Conservation (phyloP, 2,329 filamentous ascomycete genomes). For the Celoporthe dispersa region DNA sequence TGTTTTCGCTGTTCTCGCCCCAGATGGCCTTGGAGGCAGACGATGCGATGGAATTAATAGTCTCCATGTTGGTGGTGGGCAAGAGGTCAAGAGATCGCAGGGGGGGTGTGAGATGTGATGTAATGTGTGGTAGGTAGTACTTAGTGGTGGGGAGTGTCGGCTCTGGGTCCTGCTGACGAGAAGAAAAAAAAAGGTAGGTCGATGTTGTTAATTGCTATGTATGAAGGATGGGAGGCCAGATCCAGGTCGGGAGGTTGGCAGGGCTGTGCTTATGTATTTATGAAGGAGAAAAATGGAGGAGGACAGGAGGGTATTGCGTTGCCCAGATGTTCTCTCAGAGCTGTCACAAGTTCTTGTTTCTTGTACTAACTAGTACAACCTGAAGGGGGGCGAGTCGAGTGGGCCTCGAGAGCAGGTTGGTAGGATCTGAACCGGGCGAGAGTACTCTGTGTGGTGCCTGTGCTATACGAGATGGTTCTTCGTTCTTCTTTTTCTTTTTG, state of each 20-base stretch:
- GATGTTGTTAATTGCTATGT: neutral
- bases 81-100: neutral
- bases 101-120: slow-evolving; percentile 14
- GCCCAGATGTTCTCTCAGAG: neutral
- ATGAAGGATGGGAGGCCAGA: slow-evolving; percentile 3
- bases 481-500: neutral
- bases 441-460: neutral
- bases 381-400: neutral
- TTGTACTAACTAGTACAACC: slow-evolving; percentile 5
- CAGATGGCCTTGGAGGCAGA: slow-evolving; percentile 54
- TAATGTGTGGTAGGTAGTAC: neutral
- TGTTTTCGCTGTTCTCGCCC: slow-evolving; percentile 44
- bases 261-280: slow-evolving; percentile 12
- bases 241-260: neutral
- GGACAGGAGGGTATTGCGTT: neutral
- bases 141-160: neutral
- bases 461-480: neutral
- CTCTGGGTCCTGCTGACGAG: neutral
- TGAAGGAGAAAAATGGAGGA: slow-evolving; percentile 12
- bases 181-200: neutral
- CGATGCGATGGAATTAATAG: slow-evolving; percentile 61
- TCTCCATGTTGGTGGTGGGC: slow-evolving; percentile 58
- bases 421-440: neutral
- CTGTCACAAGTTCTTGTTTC: neutral
- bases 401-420: neutral